A percentile compares a stretch with the other conserved stretches of the same genome.
phyloP scores from a whole-genome alignment of 257 asterid species.

The Petunia axillaris region DNA sequence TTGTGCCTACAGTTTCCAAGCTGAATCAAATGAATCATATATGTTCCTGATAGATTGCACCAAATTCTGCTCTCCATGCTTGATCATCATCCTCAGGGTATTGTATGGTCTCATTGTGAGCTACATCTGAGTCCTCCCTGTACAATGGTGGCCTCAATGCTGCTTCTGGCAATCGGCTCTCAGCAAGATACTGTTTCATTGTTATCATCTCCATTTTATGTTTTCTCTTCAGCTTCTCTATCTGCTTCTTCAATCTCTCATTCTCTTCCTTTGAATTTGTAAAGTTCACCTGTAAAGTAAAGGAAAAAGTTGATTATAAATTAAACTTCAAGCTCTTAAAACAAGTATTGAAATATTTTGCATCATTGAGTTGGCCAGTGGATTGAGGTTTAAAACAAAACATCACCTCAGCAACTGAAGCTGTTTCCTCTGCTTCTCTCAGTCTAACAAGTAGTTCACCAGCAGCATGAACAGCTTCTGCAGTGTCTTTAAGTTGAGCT shows the following conservation, averaged over 20 bases:
- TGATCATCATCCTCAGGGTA: slow-evolving; percentile 65
- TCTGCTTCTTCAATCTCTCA: slow-evolving; percentile 66
- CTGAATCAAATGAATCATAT: neutral
- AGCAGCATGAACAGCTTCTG: slow-evolving; percentile 98
- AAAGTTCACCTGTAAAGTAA: slow-evolving; percentile 59
- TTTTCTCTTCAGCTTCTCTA: slow-evolving; percentile 85
- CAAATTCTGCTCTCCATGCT: slow-evolving; percentile 98
- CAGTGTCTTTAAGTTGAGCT: slow-evolving; percentile 88
- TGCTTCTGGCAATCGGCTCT: slow-evolving; percentile 90
- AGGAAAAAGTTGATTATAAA: neutral
- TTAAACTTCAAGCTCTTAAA: neutral
- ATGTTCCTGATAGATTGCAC: slow-evolving; percentile 89
- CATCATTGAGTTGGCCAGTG: neutral
- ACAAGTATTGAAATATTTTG: neutral
- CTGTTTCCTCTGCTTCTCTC: slow-evolving; percentile 91
- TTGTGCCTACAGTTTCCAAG: neutral
- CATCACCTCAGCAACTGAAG: slow-evolving; percentile 78
- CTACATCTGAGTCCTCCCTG: slow-evolving; percentile 57
- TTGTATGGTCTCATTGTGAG: slow-evolving; percentile 36
- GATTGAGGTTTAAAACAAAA: neutral
- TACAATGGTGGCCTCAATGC: slow-evolving; percentile 60
- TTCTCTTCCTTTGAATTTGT: slow-evolving; percentile 67
- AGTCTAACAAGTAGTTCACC: slow-evolving; percentile 89
- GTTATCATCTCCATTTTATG: slow-evolving; percentile 97
- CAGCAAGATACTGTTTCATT: slow-evolving; percentile 93